Base-by-base conservation (phyloP, 768 basidiomycete species). In the Phlegmacium glaucopus region DNA sequence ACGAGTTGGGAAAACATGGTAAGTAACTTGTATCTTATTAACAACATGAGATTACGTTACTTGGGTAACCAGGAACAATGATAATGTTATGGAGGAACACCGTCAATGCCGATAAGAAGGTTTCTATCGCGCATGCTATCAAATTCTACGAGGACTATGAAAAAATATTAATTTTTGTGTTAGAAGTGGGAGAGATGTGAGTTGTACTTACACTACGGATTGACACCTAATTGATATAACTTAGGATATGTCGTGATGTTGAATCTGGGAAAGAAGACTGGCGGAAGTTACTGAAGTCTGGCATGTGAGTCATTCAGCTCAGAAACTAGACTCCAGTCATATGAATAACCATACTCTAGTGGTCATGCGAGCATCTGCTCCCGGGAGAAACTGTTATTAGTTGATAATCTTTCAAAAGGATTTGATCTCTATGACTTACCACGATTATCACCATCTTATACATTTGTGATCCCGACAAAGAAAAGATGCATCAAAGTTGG, bases 401-500 rank as follows among this genome's bases (percentile, higher is more conserved):
- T 54, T 4, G 49, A 54, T 27, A 54, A 54, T 30, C 49, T 54
- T 26, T 40, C 42, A 11, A 36, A 50, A 12, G 53, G 53, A 9
- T 54, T 54, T 26, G 49, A 54, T 34, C 11, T 54, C 10, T 54
- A 54, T 32, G 29, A 40, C 4, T 45, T 22, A 8, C 44, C 49
- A 36, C n/a, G 16, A 27, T 18, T 13, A 13, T 22, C 40, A 15
- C 49, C 29, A 4, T 11, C 40, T 27, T 16, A 49, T 10, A 27
- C 42, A 32, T 47, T 54, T 36, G 39, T 18, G 4, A 30, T 50
- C 13, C 27, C 16, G 17, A 32, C 47, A n/a, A 29, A 22, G 9
- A 45, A 37, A n/a, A 35, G 43, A 2, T 55, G 26, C 39, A 17
- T 55, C 3, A 46, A 52, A 9, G 26, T 22, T 5, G 54, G 43